phyloP scores from a whole-genome alignment of 2,329 filamentous ascomycete species.

The Calycina marina region DNA sequence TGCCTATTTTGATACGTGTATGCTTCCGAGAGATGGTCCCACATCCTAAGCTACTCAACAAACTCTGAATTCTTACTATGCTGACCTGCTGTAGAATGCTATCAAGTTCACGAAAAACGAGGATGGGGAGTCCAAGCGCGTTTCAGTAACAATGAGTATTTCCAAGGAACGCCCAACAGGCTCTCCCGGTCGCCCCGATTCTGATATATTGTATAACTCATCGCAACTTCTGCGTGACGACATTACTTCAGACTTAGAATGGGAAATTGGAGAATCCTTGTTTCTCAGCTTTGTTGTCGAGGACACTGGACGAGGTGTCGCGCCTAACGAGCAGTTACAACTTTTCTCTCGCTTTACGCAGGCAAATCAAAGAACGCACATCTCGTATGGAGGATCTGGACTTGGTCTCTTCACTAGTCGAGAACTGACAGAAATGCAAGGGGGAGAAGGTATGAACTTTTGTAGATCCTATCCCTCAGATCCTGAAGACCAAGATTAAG shows the following conservation, averaged over 20 bases:
- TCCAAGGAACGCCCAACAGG: constrained; percentile 7
- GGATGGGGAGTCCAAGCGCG: constrained; percentile 37
- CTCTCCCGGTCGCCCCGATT: constrained; percentile 4
- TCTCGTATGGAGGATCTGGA: constrained; percentile 67
- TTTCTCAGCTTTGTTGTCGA: constrained; percentile 61
- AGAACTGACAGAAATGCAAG: constrained; percentile 63
- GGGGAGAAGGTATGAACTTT: too few species aligned
- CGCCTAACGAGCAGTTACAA: constrained; percentile 52
- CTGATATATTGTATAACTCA: too few species aligned
- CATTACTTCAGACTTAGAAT: constrained; percentile 15
- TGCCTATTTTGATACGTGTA: too few species aligned
- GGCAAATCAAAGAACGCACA: constrained; percentile 54
- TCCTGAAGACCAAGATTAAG: too few species aligned
- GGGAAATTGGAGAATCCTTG: constrained; percentile 31
- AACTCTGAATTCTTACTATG: too few species aligned
- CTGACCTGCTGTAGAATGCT: too few species aligned
- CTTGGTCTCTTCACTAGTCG: constrained; percentile 68
- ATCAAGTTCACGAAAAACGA: constrained; percentile 68
- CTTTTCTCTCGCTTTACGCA: constrained; percentile 74
- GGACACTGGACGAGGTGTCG: constrained; percentile 64
- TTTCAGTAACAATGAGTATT: constrained; percentile 22
- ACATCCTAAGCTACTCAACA: too few species aligned
- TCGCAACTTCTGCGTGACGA: constrained; percentile 8
- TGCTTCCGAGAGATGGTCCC: too few species aligned
- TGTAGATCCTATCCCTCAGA: too few species aligned